Percentiles rank a stretch among this genome's conserved stretches.
Conservation (phyloP, 2,329 filamentous ascomycete species). For the Arthrobotrys conoides region DNA sequence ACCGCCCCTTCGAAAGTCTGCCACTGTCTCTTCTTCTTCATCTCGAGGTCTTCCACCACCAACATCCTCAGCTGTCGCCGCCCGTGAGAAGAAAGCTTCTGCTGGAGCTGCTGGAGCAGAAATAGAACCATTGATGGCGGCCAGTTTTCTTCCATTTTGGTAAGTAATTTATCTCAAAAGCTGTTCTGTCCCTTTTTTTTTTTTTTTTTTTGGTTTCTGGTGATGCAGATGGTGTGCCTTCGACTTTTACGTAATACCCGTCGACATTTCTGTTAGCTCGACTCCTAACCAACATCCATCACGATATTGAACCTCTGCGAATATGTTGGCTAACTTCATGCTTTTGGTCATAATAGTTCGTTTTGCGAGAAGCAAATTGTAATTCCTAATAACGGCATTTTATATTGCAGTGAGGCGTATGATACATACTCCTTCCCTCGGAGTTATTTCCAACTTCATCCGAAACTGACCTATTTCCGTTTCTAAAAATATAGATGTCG, state of each 20-base stretch:
- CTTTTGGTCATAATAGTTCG: constrained; percentile 61
- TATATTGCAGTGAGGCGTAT: constrained; percentile 63
- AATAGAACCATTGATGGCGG: constrained; percentile 64
- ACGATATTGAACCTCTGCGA: not conserved
- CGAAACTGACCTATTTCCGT: constrained; percentile 15
- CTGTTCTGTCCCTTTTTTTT: constrained; percentile 16
- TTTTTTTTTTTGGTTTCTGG: not conserved
- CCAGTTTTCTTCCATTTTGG: constrained; percentile 64
- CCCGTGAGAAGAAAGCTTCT: constrained; percentile 52
- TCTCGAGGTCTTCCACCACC: constrained; percentile 57
- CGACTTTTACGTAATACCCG: constrained; percentile 46
- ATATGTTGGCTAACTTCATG: constrained; percentile 53
- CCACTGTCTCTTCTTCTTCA: constrained; percentile 40
- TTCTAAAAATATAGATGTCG: constrained; percentile 45
- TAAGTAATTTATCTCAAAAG: constrained; percentile 49
- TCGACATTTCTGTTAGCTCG: constrained; percentile 25
- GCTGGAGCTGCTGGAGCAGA: constrained; percentile 49
- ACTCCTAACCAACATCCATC: not conserved
- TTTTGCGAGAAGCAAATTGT: constrained; percentile 65
- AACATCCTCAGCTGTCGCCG: constrained; percentile 53
- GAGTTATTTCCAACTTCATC: constrained; percentile 21
- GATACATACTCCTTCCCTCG: constrained; percentile 6
- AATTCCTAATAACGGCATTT: constrained; percentile 63
- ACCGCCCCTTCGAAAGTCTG: constrained; percentile 60
- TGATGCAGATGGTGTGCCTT: not conserved